phyloP scores from a whole-genome alignment of 2,329 filamentous ascomycete species.

The Fusarium heterosporum region DNA sequence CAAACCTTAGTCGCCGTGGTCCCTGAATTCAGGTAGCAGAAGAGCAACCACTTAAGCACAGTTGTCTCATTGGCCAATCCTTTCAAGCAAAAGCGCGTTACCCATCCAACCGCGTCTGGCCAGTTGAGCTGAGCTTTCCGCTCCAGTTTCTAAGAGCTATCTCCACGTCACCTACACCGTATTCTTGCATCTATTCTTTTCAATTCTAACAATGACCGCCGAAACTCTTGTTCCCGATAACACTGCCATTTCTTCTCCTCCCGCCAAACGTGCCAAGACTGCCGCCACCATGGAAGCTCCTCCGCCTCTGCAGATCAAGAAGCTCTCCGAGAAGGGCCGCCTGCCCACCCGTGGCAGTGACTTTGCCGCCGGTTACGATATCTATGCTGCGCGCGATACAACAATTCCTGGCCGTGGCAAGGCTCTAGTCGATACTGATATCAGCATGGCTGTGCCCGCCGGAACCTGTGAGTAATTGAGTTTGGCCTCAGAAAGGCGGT shows the following conservation, averaged over 20 bases:
- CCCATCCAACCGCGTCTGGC: constrained; percentile 48
- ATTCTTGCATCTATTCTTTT: constrained; percentile 19
- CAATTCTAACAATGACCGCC: constrained; percentile 36
- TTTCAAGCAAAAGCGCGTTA: constrained; percentile 31
- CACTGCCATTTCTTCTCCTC: constrained; percentile 73
- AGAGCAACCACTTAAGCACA: constrained; percentile 42
- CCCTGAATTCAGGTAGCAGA: background rate
- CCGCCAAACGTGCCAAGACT: constrained; percentile 83
- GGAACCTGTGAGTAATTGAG: constrained; percentile 79
- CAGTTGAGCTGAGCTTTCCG: constrained; percentile 35
- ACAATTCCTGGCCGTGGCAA: constrained; percentile 85
- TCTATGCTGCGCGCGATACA: constrained; percentile 82
- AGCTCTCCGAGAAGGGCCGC: constrained; percentile 81
- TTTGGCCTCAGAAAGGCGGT: background rate
- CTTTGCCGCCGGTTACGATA: constrained; percentile 92
- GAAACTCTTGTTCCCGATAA: constrained; percentile 54
- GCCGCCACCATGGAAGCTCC: constrained; percentile 56
- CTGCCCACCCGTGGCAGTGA: constrained; percentile 89
- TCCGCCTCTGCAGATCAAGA: constrained; percentile 85
- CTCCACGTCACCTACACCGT: constrained; percentile 38
- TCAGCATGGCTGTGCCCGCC: constrained; percentile 88
- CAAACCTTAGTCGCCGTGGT: background rate
- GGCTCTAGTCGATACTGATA: constrained; percentile 88
- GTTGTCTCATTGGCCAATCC: constrained; percentile 48
- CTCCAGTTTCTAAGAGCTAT: constrained; percentile 31